Evolutionary conservation across 1,284 basidiomycete genomes (phyloP).

Genomic region (Sporisorium iseilematis-ciliati): DNA sequence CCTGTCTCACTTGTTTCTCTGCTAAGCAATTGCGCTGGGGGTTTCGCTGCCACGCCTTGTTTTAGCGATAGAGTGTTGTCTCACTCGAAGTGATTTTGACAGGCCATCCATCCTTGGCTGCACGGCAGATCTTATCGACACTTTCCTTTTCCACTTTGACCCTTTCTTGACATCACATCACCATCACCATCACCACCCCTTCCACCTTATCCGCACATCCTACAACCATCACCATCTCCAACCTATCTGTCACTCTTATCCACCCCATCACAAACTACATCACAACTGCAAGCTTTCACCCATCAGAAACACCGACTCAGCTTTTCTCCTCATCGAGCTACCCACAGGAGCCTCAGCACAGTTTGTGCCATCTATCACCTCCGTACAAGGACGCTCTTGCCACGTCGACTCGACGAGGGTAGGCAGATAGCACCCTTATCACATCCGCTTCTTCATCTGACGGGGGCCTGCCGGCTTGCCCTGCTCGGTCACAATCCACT

Average conservation of each 20-base stretch:
- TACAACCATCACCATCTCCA: neutral
- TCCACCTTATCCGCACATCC: conserved; percentile 10
- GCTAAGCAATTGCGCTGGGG: neutral
- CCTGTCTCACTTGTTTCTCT: conserved; percentile 4
- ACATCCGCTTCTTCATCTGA: neutral
- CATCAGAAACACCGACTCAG: neutral
- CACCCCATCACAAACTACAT: neutral
- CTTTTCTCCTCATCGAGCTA: neutral
- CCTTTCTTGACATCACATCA: conserved; percentile 8
- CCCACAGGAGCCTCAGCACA: neutral
- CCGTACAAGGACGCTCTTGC: no score
- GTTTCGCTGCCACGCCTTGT: neutral
- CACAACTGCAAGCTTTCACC: neutral
- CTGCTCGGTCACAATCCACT: conserved; percentile 7
- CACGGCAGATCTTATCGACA: neutral
- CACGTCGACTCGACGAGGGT: conserved; percentile 3
- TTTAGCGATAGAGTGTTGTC: neutral
- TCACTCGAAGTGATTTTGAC: conserved; percentile 2
- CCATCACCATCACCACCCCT: conserved; percentile 13
- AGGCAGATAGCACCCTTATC: neutral
- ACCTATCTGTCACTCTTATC: neutral
- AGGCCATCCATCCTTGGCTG: neutral
- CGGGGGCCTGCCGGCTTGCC: conserved; percentile 26
- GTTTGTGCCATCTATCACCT: neutral
- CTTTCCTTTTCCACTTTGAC: conserved; percentile 3